Evolutionary conservation across 208 protist species (phyloP), one percentile per base, ranked within the genome.

Genomic region (Novymonas esmeraldas): DNA sequence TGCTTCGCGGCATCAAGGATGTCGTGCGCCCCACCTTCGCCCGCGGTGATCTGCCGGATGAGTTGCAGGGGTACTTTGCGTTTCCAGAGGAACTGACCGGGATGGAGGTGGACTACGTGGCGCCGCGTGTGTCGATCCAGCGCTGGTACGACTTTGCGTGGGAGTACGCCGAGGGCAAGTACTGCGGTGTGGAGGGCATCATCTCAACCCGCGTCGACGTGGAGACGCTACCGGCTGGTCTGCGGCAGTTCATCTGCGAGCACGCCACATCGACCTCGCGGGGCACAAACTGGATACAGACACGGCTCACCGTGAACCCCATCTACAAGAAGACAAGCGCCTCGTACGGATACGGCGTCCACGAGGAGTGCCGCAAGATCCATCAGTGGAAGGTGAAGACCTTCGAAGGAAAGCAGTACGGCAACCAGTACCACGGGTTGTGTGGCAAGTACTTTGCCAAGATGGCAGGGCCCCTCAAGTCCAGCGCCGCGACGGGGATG

Each of bases 111-210:
- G 58, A 87, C 49, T 86, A 90, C 42, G 67, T 89, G 0, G 20
- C 62, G 28, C 48, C 81, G 55, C 83, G 87, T 54, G 79, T 94
- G 18, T 76, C 90, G 1, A 50, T 88, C 34, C 77, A 91, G 71
- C 78, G 78, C 38, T 94, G 83, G 81, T 72, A 90, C 16, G 85
- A 94, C 70, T 89, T 95, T 71, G 79, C 88, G 11, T 95, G 90
- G 90, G 83, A 90, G 67, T 91, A 94, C 75, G 82, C 68, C 14
- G 83, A 88, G 18, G 83, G 81, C 46, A 44, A 76, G 46, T 84
- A 84, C 61, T 83, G 79, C 46, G 87, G 64, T n/a, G 70, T 94
- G 6, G 62, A 76, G 52, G 86, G 86, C 36, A 82, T 91, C 51
- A 70, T 95, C 59, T 89, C 85, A 14, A 81, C 85, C 5, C 73